Evolutionary conservation across 2,329 filamentous ascomycete species (phyloP).

Genomic region (Botrytis galanthina): DNA sequence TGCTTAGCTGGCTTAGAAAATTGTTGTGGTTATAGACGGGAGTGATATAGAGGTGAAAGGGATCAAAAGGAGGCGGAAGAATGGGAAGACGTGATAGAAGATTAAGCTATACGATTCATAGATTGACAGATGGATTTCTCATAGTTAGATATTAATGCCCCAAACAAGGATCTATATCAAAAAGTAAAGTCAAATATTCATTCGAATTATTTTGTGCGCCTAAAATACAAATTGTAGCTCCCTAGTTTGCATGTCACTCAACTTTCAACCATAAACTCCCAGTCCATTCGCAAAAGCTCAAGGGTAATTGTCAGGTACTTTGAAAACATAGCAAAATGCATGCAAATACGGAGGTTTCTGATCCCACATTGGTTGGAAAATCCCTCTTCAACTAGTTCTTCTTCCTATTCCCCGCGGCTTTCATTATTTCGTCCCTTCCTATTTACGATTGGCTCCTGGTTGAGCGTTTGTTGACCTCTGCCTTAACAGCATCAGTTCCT

Average conservation of each 20-base stretch:
- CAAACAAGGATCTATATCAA: background rate
- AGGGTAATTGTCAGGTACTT: background rate
- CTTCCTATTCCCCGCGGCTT: background rate
- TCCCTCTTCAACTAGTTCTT: background rate
- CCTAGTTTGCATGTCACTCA: slow-evolving; percentile 6
- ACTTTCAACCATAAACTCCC: slow-evolving; percentile 4
- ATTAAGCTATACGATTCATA: background rate
- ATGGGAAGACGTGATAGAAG: background rate
- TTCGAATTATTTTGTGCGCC: slow-evolving; percentile 19
- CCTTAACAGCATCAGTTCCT: slow-evolving; percentile 73
- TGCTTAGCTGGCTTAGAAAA: background rate
- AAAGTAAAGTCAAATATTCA: slow-evolving; percentile 13
- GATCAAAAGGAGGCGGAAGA: background rate
- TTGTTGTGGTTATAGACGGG: background rate
- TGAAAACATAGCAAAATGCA: slow-evolving; percentile 11
- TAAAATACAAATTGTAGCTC: slow-evolving; percentile 20
- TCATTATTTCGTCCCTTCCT: slow-evolving; percentile 47
- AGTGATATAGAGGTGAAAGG: background rate
- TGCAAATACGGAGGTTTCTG: background rate
- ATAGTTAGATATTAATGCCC: background rate
- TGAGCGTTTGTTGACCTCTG: slow-evolving; percentile 36
- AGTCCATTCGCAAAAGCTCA: background rate
- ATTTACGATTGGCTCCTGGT: slow-evolving; percentile 36
- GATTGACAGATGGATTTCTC: background rate
- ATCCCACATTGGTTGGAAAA: background rate